Base-by-base conservation (phyloP, 139 green algal species). In the Spirogloea muscicola region DNA sequence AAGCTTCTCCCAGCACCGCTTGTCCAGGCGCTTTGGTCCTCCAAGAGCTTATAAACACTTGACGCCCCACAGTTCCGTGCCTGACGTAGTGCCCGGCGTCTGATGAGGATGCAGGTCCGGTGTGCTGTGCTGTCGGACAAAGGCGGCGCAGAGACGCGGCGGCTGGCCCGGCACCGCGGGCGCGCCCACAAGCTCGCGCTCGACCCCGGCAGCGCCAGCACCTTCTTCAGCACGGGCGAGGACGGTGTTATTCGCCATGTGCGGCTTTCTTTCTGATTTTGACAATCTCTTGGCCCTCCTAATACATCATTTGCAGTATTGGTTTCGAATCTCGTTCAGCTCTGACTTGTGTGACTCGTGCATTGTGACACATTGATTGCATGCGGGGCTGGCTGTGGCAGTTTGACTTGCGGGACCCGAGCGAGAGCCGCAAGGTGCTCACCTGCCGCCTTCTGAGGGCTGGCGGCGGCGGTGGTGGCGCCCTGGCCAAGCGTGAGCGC, bases 161-260 rank as follows among this genome's bases (percentile, higher is more conserved):
- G 63, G 3, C 42, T 80, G 81, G 78, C 3, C 68, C 68, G 40
- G 68, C 68, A 88, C 72, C 21, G 33, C 16, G 70, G 78, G 18
- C 68, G 81, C 2, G 84, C 84, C 1, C 84, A 88, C 74, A 86
- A 86, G 77, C 77, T 88, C 55, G 55, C 81, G 0, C 34, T 88
- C 16, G 58, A 81, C 43, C 77, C 73, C 4, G 73, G 63, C 1
- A 59, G 49, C 44, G 68, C 76, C 7, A 21, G 66, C 68, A 76
- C 62, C 67, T 87, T 86, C 51, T 81, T 85, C 66, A 82, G 59
- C 75, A 77, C 64, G 25, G 84, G 84, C 10, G 84, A 89, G 67
- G 85, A 89, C 40, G 85, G 83, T 33, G 69, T 85, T 4, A 76
- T 89, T 42, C 27, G 62, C 1, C 70, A 85, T 46, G 63, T 72